These are phyloP conservation scores for Tulasnella sp. DNA, from an alignment of 768 basidiomycete genomes.

Conservation along the genomic window DNA sequence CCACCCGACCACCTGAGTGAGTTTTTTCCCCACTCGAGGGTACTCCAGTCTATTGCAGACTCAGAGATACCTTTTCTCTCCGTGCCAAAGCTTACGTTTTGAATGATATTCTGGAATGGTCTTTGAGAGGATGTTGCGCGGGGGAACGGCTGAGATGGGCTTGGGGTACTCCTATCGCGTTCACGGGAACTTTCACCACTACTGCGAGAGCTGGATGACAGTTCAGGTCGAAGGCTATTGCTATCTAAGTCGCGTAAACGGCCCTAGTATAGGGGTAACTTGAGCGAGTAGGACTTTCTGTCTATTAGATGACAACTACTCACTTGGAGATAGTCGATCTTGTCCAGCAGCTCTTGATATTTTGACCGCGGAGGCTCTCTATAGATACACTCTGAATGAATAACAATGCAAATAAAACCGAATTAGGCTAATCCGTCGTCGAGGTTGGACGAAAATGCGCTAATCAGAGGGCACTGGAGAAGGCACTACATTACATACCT, in stretches of 20 bases:
- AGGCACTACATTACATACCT: conserved; percentile 11
- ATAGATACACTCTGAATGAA: conserved; percentile 13
- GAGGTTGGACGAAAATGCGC: not conserved
- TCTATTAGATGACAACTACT: not conserved
- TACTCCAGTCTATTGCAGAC: not conserved
- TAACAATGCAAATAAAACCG: not conserved
- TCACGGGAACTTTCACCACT: not conserved
- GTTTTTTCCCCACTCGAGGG: not conserved
- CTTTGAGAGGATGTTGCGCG: not conserved
- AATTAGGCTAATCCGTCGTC: not conserved
- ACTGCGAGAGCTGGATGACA: not conserved
- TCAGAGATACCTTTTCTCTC: no score
- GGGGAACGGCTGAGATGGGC: not conserved
- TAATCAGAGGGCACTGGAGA: not conserved
- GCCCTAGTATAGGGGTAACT: not conserved
- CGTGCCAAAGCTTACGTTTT: no score
- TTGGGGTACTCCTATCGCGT: not conserved
- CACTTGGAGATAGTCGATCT: not conserved
- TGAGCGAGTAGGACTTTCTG: not conserved
- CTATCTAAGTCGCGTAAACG: not conserved
- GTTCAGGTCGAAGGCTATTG: not conserved
- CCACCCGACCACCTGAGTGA: not conserved
- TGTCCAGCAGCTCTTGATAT: not conserved
- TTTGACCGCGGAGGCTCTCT: not conserved
- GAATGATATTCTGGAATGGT: no score